These are phyloP conservation scores for Calycina herbarum DNA, from an alignment of 2,329 filamentous ascomycete species.

Conservation along the genomic window DNA sequence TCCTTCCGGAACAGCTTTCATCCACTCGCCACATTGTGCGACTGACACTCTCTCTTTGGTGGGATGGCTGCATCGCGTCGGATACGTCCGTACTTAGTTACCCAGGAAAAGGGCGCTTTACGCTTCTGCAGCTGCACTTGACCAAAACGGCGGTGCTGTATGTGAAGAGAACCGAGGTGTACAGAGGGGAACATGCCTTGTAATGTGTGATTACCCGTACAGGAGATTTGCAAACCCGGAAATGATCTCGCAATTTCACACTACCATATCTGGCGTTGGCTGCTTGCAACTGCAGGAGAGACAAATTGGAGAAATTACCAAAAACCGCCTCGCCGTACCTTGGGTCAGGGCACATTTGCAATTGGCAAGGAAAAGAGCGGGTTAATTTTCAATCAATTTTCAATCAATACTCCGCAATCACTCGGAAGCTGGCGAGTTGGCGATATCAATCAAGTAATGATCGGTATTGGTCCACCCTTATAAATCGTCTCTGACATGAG, in stretches of 20 bases:
- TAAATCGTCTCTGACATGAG: not conserved
- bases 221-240: conserved; percentile 3
- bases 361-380: not conserved
- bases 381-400: not conserved
- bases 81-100: conserved; percentile 9
- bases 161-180: not conserved
- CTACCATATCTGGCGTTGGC: not conserved
- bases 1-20: not conserved
- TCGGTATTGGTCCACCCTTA: too few relatives aligned
- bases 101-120: not conserved
- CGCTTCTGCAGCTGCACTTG: not conserved
- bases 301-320: not conserved
- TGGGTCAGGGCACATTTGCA: not conserved
- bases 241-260: conserved; percentile 1
- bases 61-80: conserved; percentile 11
- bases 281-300: conserved; percentile 3
- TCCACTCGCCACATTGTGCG: not conserved
- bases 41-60: not conserved
- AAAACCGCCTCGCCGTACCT: not conserved
- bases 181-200: not conserved
- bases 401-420: not conserved
- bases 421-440: not conserved
- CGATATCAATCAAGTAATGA: not conserved
- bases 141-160: not conserved
- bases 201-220: not conserved